Base-by-base conservation (phyloP, 306 rosid species). In the Gleditsia sinensis region DNA sequence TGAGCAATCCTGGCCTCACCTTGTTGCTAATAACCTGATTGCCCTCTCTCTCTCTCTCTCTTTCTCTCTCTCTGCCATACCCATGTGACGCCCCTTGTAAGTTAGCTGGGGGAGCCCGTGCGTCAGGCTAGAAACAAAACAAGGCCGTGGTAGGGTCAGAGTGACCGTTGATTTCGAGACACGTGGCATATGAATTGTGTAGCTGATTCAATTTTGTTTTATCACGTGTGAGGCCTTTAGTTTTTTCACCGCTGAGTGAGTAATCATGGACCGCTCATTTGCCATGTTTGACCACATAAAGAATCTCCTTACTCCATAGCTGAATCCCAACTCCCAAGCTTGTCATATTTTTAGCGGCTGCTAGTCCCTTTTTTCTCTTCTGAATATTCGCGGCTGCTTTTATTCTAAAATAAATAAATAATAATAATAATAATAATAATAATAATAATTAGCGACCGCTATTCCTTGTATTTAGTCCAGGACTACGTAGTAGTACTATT, bases 161-260 rank as follows among this genome's bases (percentile, higher is more conserved):
- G 27, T 17, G 27, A 74, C 92, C 83, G 77, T 67, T 81, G 75
- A 86, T 28, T 0, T 0, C 0, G 0, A 37, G 86, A 74, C 96
- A 86, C 93, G 90, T 93, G 98, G 76, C 78, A 0, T 0, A 0
- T 12, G 9, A 0, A 5, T 2, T 46, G 48, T 24, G 76, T 32
- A 66, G 84, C 92, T 65, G 87, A 67, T 81, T 16, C 1, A 19
- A 20, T 88, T 87, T 88, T 86, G 88, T 84, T 76, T 83, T 87
- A 37, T 62, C 49, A 36, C 4, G 19, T 37, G 49, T 37, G 72
- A 1, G 68, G 11, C 32, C 50, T 39, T 13, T 37, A 36, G 42
- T 27, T 76, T 57, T 40, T 80, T 50, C 82, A 64, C 80, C 74
- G 4, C 1, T n/a, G 1, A 30, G n/a, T n/a, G 55, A 12, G 63